Percentiles rank a stretch among this genome's conserved stretches.
phyloP scores from a whole-genome alignment of 228 moss, liverwort and hornwort genomes.

The Sphagnum magellanicum region DNA sequence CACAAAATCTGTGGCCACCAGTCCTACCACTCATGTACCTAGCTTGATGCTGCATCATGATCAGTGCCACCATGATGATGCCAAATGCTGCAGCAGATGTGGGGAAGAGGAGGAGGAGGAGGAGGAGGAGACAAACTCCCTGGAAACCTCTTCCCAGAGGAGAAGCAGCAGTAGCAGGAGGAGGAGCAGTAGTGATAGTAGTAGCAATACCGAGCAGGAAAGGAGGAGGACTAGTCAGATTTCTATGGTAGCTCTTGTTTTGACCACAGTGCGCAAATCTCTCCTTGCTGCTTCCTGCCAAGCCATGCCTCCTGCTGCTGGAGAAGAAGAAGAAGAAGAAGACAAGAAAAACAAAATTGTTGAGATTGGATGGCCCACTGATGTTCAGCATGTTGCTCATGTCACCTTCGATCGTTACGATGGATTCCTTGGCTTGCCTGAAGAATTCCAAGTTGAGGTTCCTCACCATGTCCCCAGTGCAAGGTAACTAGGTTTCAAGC shows the following conservation, averaged over 20 bases:
- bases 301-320: conserved; percentile 35
- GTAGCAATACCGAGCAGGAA: conserved; percentile 27
- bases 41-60: neutral
- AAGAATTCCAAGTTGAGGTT: conserved; percentile 55
- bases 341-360: conserved; percentile 34
- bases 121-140: conserved; percentile 5
- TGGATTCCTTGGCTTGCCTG: conserved; percentile 53
- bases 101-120: conserved; percentile 13
- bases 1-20: too few species aligned
- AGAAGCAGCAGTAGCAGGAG: conserved; percentile 24
- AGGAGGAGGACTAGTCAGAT: conserved; percentile 34
- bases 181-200: conserved; percentile 7
- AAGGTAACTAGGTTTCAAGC: conserved; percentile 16
- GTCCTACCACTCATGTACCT: conserved; percentile 29
- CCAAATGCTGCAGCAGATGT: conserved; percentile 13
- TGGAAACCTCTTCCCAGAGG: conserved; percentile 23
- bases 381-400: conserved; percentile 61
- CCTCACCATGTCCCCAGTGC: conserved; percentile 57
- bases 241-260: conserved; percentile 31
- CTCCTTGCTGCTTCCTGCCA: conserved; percentile 36
- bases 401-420: conserved; percentile 61
- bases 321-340: conserved; percentile 69
- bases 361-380: conserved; percentile 57
- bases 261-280: conserved; percentile 31
- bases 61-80: conserved; percentile 14